These are phyloP conservation scores for Kodamaea anthophila DNA, from an alignment of 1,139 yeast species.

Conservation along the genomic window DNA sequence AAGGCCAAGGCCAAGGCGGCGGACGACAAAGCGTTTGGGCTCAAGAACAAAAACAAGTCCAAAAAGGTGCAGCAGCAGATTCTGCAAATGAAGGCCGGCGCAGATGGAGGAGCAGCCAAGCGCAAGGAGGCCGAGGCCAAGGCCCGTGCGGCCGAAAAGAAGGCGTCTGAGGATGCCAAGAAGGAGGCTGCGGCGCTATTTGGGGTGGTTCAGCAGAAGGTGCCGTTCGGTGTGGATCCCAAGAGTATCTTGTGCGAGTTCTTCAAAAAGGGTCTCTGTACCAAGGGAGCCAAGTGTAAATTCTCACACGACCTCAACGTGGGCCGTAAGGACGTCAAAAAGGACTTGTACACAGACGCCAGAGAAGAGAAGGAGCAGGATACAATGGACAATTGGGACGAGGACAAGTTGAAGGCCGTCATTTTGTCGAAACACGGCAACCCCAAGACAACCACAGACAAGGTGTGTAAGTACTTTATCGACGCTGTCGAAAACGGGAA, in stretches of 20 bases:
- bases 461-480: conserved; percentile 86
- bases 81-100: conserved; percentile 64
- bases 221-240: conserved; percentile 97
- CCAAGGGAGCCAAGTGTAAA: conserved; percentile 87
- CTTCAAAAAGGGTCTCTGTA: conserved; percentile 86
- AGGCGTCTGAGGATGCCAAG: conserved; percentile 85
- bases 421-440: conserved; percentile 91
- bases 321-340: conserved; percentile 86
- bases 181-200: conserved; percentile 78
- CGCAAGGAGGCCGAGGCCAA: conserved; percentile 75
- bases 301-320: conserved; percentile 86
- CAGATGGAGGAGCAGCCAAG: conserved; percentile 56
- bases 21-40: conserved; percentile 90
- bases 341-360: conserved; percentile 87
- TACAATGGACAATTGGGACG: conserved; percentile 97
- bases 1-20: conserved; percentile 63
- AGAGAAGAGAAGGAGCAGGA: conserved; percentile 67
- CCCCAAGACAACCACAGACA: conserved; percentile 90
- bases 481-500: conserved; percentile 97
- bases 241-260: conserved; percentile 87
- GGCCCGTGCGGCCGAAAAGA: conserved; percentile 76
- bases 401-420: conserved; percentile 83
- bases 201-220: conserved; percentile 72
- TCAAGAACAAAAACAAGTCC: conserved; percentile 90
- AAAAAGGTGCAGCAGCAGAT: conserved; percentile 86